These are phyloP conservation scores for Phaeophleospora eucalypticola DNA, from an alignment of 2,329 filamentous ascomycete genomes.

Conservation along the genomic window DNA sequence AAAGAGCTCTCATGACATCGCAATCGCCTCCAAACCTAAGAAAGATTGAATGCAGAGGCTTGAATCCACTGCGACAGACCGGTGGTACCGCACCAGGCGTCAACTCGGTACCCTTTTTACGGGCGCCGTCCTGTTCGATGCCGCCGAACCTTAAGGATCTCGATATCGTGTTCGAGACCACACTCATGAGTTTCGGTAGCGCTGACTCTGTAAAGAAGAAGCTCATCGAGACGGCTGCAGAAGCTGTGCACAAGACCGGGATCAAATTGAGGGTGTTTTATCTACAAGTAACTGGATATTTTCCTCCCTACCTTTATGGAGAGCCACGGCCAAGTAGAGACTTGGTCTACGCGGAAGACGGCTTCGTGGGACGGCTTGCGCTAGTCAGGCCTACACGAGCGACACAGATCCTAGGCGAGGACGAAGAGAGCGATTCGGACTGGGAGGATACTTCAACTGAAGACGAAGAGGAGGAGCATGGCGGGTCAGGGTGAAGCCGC, in stretches of 20 bases:
- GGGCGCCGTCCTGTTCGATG: constrained; percentile 16
- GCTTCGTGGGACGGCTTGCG: constrained; percentile 4
- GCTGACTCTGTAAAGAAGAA: constrained; percentile 1
- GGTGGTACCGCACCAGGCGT: neutral
- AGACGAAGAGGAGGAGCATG: neutral
- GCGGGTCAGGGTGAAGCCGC: too few relatives aligned
- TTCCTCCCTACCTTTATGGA: constrained; percentile 22
- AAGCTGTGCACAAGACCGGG: constrained; percentile 4
- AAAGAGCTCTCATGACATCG: constrained; percentile 20
- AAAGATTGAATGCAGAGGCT: constrained; percentile 8
- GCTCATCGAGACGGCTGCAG: constrained; percentile 8
- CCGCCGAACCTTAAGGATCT: constrained; percentile 7
- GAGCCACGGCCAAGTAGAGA: constrained; percentile 14
- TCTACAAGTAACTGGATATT: constrained; percentile 11
- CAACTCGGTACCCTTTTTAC: constrained; percentile 15
- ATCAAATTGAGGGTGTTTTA: constrained; percentile 10
- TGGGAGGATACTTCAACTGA: constrained; percentile 2
- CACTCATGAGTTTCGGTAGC: neutral
- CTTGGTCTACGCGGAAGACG: constrained; percentile 2
- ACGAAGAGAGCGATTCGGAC: constrained; percentile 6
- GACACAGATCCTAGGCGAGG: constrained; percentile 1
- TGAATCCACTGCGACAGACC: constrained; percentile 10
- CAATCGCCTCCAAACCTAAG: constrained; percentile 17
- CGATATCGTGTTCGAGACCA: constrained; percentile 6
- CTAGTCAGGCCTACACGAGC: neutral